phyloP scores from a whole-genome alignment of 2,329 filamentous ascomycete genomes.

The Paraconiothyrium sp. region DNA sequence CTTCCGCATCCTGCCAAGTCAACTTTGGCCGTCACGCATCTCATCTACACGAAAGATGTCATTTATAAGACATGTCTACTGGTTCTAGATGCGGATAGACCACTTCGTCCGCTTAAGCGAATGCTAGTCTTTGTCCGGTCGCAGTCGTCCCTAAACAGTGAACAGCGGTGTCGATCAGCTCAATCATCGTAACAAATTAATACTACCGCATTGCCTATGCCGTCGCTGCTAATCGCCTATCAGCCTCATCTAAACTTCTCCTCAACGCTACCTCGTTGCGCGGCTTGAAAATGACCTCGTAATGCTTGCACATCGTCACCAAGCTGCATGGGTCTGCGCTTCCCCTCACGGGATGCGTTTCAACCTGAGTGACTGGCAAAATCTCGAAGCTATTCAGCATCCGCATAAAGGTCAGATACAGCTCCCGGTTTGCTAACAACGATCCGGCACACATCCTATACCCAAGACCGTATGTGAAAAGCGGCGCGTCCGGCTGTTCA shows the following conservation, averaged over 20 bases:
- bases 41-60: not conserved
- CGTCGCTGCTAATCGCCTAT: conserved; percentile 32
- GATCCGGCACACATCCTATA: conserved; percentile 75
- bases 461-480: conserved; percentile 73
- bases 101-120: too few species aligned
- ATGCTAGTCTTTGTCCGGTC: too few species aligned
- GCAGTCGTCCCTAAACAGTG: too few species aligned
- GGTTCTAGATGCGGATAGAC: too few species aligned
- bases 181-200: not conserved
- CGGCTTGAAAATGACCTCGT: conserved; percentile 67
- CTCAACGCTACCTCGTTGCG: conserved; percentile 59
- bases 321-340: conserved; percentile 70
- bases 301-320: conserved; percentile 68
- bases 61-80: not conserved
- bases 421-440: conserved; percentile 69
- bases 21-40: too few species aligned
- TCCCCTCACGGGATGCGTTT: conserved; percentile 68
- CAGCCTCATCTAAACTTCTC: conserved; percentile 50
- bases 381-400: conserved; percentile 70
- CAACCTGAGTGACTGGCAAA: conserved; percentile 62
- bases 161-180: not conserved
- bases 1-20: not conserved
- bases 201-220: not conserved
- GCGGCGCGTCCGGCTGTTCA: conserved; percentile 69
- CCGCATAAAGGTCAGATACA: conserved; percentile 71